Evolutionary conservation across 2,329 filamentous ascomycete species (phyloP).

Genomic region (Juglanconis sp.): DNA sequence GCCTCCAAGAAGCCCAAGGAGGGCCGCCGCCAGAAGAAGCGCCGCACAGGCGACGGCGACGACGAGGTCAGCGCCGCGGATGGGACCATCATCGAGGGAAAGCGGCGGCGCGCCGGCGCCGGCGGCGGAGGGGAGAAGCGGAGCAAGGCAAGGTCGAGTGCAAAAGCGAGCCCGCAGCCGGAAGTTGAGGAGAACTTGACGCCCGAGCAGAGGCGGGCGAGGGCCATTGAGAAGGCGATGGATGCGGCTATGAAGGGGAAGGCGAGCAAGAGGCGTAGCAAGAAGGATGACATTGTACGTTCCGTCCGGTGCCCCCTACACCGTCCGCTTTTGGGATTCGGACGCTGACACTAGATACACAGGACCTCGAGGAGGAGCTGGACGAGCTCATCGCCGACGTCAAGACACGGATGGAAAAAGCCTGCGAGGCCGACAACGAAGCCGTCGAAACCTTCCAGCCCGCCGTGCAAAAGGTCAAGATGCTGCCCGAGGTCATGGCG

Average conservation of each 20-base stretch:
- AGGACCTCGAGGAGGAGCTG: constrained; percentile 87
- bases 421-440: constrained; percentile 80
- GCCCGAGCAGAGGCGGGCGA: constrained; percentile 78
- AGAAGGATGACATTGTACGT: constrained; percentile 83
- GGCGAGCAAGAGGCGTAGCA: constrained; percentile 63
- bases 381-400: constrained; percentile 87
- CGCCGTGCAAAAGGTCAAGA: constrained; percentile 87
- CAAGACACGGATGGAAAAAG: constrained; percentile 84
- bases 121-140: constrained; percentile 42
- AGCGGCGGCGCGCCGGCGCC: constrained; percentile 39
- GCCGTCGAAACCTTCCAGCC: constrained; percentile 77
- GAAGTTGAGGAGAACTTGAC: constrained; percentile 76
- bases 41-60: constrained; percentile 46
- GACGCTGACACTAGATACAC: constrained; percentile 23
- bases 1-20: constrained; percentile 70
- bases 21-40: constrained; percentile 67
- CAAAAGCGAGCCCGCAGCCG: constrained; percentile 43
- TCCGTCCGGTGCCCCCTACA: neutral
- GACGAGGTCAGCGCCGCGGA: constrained; percentile 39
- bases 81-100: constrained; percentile 41
- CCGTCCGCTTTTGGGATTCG: neutral
- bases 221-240: constrained; percentile 82
- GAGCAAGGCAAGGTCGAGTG: constrained; percentile 34
- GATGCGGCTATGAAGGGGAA: constrained; percentile 85
- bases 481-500: constrained; percentile 84